Evolutionary conservation across 371 early-diverging fungal species (phyloP), one percentile per base, ranked within the genome.

Genomic region (Rhizopus microsporus): DNA sequence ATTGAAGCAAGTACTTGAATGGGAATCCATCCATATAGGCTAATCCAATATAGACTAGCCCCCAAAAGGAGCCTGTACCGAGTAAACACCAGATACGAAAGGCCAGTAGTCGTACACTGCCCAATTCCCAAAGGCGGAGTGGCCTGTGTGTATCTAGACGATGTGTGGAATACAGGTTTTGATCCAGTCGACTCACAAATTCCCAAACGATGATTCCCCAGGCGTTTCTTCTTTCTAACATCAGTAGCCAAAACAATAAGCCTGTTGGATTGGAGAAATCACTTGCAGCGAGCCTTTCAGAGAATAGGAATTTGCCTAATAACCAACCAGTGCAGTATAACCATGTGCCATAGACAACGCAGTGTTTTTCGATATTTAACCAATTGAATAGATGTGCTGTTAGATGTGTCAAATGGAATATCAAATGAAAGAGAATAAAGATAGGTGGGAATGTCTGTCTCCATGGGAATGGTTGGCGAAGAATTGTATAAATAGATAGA

Each of bases 201-300:
- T 86, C 86, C 86, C 86, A 86, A 10, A 78, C 75, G 59, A 86
- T 75, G 46, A 84, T 65, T 6, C 86, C 86, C 86, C 86, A 86
- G 7, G 83, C 82, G 67, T 82, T 81, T 49, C 86, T 64, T 39
- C 86, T 72, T 58, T 83, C 82, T n/a, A 82, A 47, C 56, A 86
- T 64, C 30, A 86, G 45, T 0, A 80, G 55, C 71, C 83, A 73
- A 48, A 86, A 86, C 16, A 77, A 39, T 23, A 68, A 33, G 5
- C 58, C 59, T 15, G 71, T 68, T 17, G 71, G 71, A 7, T 46
- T 15, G 46, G 54, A 61, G 38, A 61, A 56, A 43, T 71, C 75
- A 34, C 68, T 59, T 2, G 45, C 50, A 1, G 32, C 35, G 5
- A 78, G 62, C 34, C 74, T 48, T 46, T 78, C 68, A 29, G 70